These are phyloP conservation scores for Ophiocytium majus DNA, from an alignment of 352 stramenopile genomes.

Conservation along the genomic window DNA sequence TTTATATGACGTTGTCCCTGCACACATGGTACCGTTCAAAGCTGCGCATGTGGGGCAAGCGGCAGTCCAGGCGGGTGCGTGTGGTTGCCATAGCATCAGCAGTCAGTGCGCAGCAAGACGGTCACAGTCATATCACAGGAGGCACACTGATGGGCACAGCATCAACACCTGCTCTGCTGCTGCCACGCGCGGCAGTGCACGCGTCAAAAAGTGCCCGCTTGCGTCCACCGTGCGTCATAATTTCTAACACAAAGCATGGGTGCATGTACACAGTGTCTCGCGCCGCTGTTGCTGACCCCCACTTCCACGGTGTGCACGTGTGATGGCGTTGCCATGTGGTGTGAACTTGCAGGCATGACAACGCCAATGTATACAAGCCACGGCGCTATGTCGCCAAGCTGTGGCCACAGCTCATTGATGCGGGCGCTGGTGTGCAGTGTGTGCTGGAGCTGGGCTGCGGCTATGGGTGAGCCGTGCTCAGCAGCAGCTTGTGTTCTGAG, in stretches of 20 bases:
- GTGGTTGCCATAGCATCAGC: no score
- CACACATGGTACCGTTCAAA: no score
- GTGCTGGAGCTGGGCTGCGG: conserved; percentile 10
- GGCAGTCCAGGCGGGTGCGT: no score
- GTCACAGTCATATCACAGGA: no score
- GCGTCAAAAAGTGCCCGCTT: no score
- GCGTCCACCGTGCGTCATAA: background rate
- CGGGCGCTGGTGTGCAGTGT: background rate
- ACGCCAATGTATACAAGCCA: conserved; percentile 17
- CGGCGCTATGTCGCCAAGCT: conserved; percentile 14
- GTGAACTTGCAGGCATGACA: conserved; percentile 13
- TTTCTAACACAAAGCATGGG: background rate
- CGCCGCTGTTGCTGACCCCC: background rate
- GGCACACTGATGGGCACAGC: no score
- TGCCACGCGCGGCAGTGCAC: background rate
- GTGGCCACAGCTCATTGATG: conserved; percentile 12
- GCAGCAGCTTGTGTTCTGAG: no score
- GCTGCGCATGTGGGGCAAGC: no score
- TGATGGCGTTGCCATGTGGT: background rate
- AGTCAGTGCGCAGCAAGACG: no score
- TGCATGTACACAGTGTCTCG: background rate
- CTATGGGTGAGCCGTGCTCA: conserved; percentile 12
- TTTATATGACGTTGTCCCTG: no score
- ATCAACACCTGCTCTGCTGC: background rate
- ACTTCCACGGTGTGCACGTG: background rate